phyloP scores from a whole-genome alignment of 2,329 filamentous ascomycete species.

The Aureobasidium sp. region DNA sequence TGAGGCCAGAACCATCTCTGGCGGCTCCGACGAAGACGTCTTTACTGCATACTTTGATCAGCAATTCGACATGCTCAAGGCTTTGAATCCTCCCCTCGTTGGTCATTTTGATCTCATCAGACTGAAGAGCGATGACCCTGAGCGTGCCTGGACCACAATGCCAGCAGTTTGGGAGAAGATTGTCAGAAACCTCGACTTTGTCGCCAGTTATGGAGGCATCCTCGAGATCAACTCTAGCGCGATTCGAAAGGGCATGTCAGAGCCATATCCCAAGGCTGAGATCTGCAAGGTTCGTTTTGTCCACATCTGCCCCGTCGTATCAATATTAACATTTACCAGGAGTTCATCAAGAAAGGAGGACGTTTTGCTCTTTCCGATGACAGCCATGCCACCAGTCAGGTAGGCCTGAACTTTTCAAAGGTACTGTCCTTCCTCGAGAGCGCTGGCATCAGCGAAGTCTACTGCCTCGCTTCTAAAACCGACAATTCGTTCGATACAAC shows the following conservation, averaged over 20 bases:
- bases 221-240: slow-evolving; percentile 86
- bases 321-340: slow-evolving; percentile 40
- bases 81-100: slow-evolving; percentile 67
- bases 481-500: slow-evolving; percentile 12
- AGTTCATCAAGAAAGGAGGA: slow-evolving; percentile 66
- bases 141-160: slow-evolving; percentile 47
- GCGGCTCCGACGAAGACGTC: slow-evolving; percentile 62
- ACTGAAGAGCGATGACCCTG: slow-evolving; percentile 65
- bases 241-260: slow-evolving; percentile 78
- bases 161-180: slow-evolving; percentile 65
- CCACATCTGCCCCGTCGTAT: not conserved
- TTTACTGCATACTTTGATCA: slow-evolving; percentile 83
- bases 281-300: slow-evolving; percentile 61
- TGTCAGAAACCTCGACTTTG: slow-evolving; percentile 63
- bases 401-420: slow-evolving; percentile 74
- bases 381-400: slow-evolving; percentile 80
- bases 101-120: slow-evolving; percentile 93
- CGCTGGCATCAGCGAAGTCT: slow-evolving; percentile 56
- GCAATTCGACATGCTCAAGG: slow-evolving; percentile 72
- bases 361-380: slow-evolving; percentile 90
- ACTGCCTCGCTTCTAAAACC: slow-evolving; percentile 26
- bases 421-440: slow-evolving; percentile 64
- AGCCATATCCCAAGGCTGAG: slow-evolving; percentile 77
- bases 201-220: slow-evolving; percentile 68
- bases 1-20: slow-evolving; percentile 50